Evolutionary conservation across 73 alveolate species (phyloP), one percentile per base, ranked within the genome.

Genomic region (Paramecium bursaria): DNA sequence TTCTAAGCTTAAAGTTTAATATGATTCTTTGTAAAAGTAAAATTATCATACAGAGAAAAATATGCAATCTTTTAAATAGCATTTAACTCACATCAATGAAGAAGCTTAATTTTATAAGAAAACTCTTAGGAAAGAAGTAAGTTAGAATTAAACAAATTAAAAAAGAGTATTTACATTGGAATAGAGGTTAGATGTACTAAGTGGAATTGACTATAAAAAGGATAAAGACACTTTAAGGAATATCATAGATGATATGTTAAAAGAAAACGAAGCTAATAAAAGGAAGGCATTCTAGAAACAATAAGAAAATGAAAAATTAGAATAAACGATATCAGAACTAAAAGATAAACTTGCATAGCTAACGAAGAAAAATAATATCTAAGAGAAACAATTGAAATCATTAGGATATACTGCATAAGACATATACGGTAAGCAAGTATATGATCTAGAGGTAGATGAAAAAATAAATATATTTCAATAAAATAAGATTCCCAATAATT

Each of bases 101-200:
- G 82, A 67, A n/a, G 35, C 82, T 19, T 19, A 35, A 17, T 15
- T 31, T 39, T 67, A 35, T 67, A 67, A 67, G 46, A 67, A 42
- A 19, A 67, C 82, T 11, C 33, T 67, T 11, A 67, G 82, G 44
- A 67, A 67, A 27, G 82, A 67, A 15, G 27, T 29, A 15, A 67
- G 82, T 6, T 67, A 67, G 22, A 67, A 67, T 67, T 19, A 67
- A 67, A 39, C 22, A 9, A 67, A 67, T 42, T 19, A 67, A 42
- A 67, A 57, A 67, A 67, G 82, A 67, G 82, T 67, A 0, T 67
- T 67, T 67, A 67, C 82, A 2, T 67, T 67, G 3, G 82, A 67
- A 42, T 67, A 67, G 19, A 67, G 82, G 21, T 35, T 67, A 23
- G 82, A 67, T 7, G 82, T 67, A 3, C 44, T 67, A 42, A 67